These are phyloP conservation scores for Aspergillus funiculosus DNA, from an alignment of 495 filamentous ascomycete species.

Conservation along the genomic window DNA sequence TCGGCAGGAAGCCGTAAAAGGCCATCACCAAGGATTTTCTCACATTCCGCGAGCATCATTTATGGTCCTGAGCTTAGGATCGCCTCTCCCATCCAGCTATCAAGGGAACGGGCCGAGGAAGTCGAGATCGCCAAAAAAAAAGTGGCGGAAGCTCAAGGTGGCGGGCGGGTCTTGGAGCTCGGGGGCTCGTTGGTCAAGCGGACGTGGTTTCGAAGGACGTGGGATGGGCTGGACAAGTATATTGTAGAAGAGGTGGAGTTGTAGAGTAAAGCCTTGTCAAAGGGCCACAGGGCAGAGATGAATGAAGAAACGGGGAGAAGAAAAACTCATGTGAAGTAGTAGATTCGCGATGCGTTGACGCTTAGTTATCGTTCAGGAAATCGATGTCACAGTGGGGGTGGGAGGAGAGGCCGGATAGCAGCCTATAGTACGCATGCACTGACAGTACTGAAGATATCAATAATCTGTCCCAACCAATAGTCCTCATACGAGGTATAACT, in stretches of 20 bases:
- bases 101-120: not conserved
- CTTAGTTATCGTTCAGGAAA: constrained; percentile 22
- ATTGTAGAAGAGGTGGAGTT: not conserved
- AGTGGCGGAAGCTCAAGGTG: constrained; percentile 9
- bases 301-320: not conserved
- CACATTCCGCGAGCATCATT: constrained; percentile 61
- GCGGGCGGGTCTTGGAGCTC: constrained; percentile 9
- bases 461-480: not conserved
- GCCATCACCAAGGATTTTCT: constrained; percentile 68
- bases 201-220: not conserved
- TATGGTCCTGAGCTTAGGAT: constrained; percentile 17
- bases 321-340: constrained; percentile 12
- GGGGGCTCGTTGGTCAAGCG: not conserved
- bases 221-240: too few species aligned
- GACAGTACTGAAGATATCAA: constrained; percentile 2
- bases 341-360: constrained; percentile 6
- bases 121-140: constrained; percentile 1
- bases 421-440: too few species aligned
- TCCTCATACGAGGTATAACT: too few species aligned
- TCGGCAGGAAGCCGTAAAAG: constrained; percentile 65
- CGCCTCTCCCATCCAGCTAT: constrained; percentile 32
- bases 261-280: too few species aligned
- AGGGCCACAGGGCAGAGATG: not conserved
- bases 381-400: constrained; percentile 29
- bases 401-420: constrained; percentile 6